phyloP scores from a whole-genome alignment of 495 filamentous ascomycete species.

The Talaromyces ruber region DNA sequence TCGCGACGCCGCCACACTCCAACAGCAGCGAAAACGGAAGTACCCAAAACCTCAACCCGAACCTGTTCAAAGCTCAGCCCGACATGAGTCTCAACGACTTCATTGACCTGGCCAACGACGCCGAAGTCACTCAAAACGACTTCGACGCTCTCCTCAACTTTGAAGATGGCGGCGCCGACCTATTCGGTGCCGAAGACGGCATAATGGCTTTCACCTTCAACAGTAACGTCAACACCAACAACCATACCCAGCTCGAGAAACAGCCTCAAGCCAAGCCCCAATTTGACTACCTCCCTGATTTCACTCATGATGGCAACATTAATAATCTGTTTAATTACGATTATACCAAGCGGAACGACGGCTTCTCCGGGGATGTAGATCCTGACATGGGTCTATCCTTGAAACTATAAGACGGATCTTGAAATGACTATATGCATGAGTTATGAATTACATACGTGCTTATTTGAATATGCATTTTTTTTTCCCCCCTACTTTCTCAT shows the following conservation, averaged over 20 bases:
- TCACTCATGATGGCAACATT: neutral
- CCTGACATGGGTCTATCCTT: slow-evolving; percentile 1
- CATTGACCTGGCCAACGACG: slow-evolving; percentile 40
- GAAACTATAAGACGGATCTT: neutral
- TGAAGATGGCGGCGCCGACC: slow-evolving; percentile 32
- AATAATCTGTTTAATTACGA: neutral
- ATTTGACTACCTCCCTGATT: neutral
- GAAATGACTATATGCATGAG: neutral
- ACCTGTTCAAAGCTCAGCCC: slow-evolving; percentile 8
- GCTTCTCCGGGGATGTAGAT: neutral
- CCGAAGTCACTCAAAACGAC: slow-evolving; percentile 41
- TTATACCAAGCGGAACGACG: neutral
- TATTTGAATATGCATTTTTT: neutral
- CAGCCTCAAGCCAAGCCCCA: neutral
- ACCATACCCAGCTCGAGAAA: neutral
- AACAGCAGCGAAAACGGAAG: slow-evolving; percentile 39
- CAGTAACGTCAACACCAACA: neutral
- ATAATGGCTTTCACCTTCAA: neutral
- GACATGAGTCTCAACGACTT: slow-evolving; percentile 36
- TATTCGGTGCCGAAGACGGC: slow-evolving; percentile 26
- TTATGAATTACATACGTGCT: neutral
- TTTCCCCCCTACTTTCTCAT: too few relatives aligned
- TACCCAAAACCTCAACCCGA: slow-evolving; percentile 33
- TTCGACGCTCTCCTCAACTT: slow-evolving; percentile 43
- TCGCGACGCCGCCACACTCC: slow-evolving; percentile 35